phyloP scores from a whole-genome alignment of 2,329 filamentous ascomycete genomes.

The Fusarium lateritium region DNA sequence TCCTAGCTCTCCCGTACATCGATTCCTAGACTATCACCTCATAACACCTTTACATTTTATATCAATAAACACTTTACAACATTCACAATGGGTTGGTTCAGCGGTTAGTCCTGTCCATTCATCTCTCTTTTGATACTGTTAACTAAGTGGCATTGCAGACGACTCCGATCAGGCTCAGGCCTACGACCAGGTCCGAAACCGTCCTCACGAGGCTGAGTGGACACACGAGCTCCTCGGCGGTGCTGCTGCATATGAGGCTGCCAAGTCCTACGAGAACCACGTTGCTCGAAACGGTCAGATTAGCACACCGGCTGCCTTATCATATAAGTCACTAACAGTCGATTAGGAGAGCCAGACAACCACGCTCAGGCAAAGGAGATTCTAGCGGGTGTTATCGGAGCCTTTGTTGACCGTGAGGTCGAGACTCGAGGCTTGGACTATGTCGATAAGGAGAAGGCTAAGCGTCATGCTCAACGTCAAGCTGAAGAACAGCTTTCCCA shows the following conservation, averaged over 20 bases:
- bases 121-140: rapidly evolving
- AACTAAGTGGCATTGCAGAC: slow-evolving; percentile 24
- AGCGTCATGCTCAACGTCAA: slow-evolving; percentile 48
- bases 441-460: slow-evolving; percentile 49
- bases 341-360: slow-evolving; percentile 46
- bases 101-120: not conserved
- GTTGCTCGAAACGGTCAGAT: slow-evolving; percentile 45
- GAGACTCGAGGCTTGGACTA: slow-evolving; percentile 52
- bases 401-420: slow-evolving; percentile 53
- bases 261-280: slow-evolving; percentile 53
- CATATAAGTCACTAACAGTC: not conserved
- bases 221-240: slow-evolving; percentile 52
- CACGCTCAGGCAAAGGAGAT: slow-evolving; percentile 53
- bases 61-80: not conserved
- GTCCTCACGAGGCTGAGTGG: slow-evolving; percentile 52
- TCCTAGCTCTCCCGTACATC: not conserved
- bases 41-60: not conserved
- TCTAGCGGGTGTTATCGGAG: slow-evolving; percentile 48
- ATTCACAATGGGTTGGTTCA: slow-evolving; percentile 38
- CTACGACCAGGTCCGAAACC: slow-evolving; percentile 47
- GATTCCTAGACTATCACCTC: not conserved
- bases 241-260: slow-evolving; percentile 52
- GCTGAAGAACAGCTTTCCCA: slow-evolving; percentile 45
- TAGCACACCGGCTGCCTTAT: not conserved
- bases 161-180: slow-evolving; percentile 44